Conservation (phyloP, 2,329 filamentous ascomycete genomes). For the Cadophora sp. region DNA sequence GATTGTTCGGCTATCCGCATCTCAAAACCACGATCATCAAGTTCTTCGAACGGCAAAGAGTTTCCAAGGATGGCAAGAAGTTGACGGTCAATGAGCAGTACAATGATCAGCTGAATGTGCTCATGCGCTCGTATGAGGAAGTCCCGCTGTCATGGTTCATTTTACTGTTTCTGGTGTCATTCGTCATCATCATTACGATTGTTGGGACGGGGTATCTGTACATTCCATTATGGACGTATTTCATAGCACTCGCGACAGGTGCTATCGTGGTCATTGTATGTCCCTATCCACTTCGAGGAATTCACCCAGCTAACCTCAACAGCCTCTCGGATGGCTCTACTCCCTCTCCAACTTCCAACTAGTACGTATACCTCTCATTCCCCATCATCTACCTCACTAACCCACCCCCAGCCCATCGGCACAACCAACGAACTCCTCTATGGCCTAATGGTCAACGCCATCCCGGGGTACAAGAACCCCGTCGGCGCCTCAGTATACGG, state of each 20-base stretch:
- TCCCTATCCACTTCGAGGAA: neutral
- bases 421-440: constrained; percentile 66
- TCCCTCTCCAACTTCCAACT: constrained; percentile 62
- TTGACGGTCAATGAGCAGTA: constrained; percentile 60
- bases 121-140: constrained; percentile 63
- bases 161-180: constrained; percentile 55
- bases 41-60: constrained; percentile 48
- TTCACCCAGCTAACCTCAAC: constrained; percentile 7
- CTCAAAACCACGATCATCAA: constrained; percentile 54
- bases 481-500: constrained; percentile 64
- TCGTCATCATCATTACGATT: constrained; percentile 57
- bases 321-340: constrained; percentile 64
- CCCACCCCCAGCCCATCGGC: constrained; percentile 55
- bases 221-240: constrained; percentile 65
- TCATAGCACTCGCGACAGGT: constrained; percentile 61
- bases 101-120: constrained; percentile 62
- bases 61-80: constrained; percentile 31
- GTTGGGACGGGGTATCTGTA: constrained; percentile 59
- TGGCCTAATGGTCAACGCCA: constrained; percentile 62
- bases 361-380: constrained; percentile 18
- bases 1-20: constrained; percentile 58
- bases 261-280: constrained; percentile 56
- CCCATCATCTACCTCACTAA: constrained; percentile 1
- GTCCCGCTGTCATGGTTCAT: constrained; percentile 66
- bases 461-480: constrained; percentile 59